These are phyloP conservation scores for Trichoderma brevicompactum DNA, from an alignment of 2,329 filamentous ascomycete species.

Conservation along the genomic window DNA sequence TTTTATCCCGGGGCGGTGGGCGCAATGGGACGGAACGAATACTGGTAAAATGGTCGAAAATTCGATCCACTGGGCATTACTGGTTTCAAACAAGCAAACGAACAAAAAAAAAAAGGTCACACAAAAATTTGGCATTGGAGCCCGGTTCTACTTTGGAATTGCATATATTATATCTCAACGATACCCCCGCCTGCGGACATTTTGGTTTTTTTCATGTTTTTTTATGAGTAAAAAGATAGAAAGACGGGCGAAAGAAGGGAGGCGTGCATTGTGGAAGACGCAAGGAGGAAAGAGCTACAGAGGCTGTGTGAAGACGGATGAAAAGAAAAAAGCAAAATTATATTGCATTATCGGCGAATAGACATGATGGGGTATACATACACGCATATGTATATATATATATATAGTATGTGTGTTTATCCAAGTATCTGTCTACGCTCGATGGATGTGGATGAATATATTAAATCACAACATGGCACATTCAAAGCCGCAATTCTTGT, in stretches of 20 bases:
- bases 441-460: background rate
- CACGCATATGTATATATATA: background rate
- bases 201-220: background rate
- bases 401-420: background rate
- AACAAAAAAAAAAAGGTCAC: background rate
- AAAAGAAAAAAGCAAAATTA: background rate
- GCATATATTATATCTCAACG: conserved; percentile 47
- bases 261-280: background rate
- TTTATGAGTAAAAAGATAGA: conserved; percentile 30
- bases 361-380: background rate
- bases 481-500: background rate
- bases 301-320: background rate
- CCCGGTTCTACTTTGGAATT: conserved; percentile 37
- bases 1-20: conserved; percentile 27
- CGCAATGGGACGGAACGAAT: conserved; percentile 27
- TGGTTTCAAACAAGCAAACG: background rate
- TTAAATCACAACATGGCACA: background rate
- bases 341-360: background rate
- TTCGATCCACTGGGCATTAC: conserved; percentile 20
- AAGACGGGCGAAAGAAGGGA: conserved; percentile 6
- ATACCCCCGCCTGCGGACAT: conserved; percentile 42
- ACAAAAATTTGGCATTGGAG: conserved; percentile 20
- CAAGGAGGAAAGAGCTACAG: background rate
- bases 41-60: conserved; percentile 1
- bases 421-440: background rate